phyloP scores from a whole-genome alignment of 2,329 filamentous ascomycete genomes.

The Xylariomycetidae sp. region DNA sequence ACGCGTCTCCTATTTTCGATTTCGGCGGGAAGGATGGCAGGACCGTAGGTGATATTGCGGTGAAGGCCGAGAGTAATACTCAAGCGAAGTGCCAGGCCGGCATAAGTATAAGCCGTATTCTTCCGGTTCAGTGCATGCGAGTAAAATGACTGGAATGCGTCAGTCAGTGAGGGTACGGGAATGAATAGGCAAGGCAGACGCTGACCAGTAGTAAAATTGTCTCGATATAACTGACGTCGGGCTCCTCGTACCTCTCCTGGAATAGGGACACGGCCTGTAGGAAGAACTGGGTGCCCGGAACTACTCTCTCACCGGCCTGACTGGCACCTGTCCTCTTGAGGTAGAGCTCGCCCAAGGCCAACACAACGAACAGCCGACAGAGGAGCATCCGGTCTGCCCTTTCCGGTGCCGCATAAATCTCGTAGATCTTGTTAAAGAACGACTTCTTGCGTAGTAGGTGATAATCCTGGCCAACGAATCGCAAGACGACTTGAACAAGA shows the following conservation, averaged over 20 bases:
- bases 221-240: slow-evolving; percentile 32
- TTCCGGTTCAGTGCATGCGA: slow-evolving; percentile 33
- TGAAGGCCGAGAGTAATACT: slow-evolving; percentile 33
- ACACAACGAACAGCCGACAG: slow-evolving; percentile 11
- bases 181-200: background rate
- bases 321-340: slow-evolving; percentile 8
- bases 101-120: slow-evolving; percentile 32
- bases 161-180: slow-evolving; percentile 1
- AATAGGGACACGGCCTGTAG: slow-evolving; percentile 29
- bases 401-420: slow-evolving; percentile 21
- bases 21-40: slow-evolving; percentile 21
- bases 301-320: slow-evolving; percentile 15
- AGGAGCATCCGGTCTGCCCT: slow-evolving; percentile 9
- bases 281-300: slow-evolving; percentile 33
- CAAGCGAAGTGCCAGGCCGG: slow-evolving; percentile 33
- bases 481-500: slow-evolving; percentile 31
- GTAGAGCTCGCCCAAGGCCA: slow-evolving; percentile 15
- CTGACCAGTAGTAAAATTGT: slow-evolving; percentile 32
- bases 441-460: slow-evolving; percentile 30
- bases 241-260: slow-evolving; percentile 31
- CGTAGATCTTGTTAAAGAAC: slow-evolving; percentile 26
- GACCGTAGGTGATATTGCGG: slow-evolving; percentile 29
- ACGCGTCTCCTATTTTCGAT: slow-evolving; percentile 27
- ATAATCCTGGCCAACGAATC: slow-evolving; percentile 30
- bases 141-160: slow-evolving; percentile 28